A percentile compares a stretch with the other conserved stretches of the same genome.
Evolutionary conservation across 106 monocot species (phyloP).

Genomic region (Acorus gramineus): DNA sequence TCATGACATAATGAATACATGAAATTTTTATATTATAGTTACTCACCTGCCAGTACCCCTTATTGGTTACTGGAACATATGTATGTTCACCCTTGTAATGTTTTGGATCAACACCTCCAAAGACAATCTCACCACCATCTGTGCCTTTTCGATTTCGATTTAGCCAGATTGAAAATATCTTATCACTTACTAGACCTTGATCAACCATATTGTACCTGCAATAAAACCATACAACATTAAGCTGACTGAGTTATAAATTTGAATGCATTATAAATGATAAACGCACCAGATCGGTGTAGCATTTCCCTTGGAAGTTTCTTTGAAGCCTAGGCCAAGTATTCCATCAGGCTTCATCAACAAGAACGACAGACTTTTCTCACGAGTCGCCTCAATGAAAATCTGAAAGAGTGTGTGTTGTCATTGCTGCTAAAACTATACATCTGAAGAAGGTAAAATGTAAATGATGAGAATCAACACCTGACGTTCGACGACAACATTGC

Average conservation of each 20-base stretch:
- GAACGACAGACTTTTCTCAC: conserved; percentile 48
- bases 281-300: conserved; percentile 59
- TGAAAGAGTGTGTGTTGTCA: conserved; percentile 15
- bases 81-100: conserved; percentile 67
- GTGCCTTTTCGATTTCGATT: conserved; percentile 41
- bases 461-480: conserved; percentile 31
- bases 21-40: background rate
- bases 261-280: background rate
- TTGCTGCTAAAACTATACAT: background rate
- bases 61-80: conserved; percentile 59
- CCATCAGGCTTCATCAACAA: conserved; percentile 73
- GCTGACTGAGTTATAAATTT: background rate
- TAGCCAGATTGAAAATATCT: conserved; percentile 84
- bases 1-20: background rate
- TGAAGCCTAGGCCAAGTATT: conserved; percentile 81
- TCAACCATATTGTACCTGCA: conserved; percentile 62
- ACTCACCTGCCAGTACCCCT: conserved; percentile 77
- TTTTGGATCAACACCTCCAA: conserved; percentile 69
- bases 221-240: background rate
- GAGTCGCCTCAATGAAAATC: conserved; percentile 86
- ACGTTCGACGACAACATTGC: conserved; percentile 57
- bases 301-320: conserved; percentile 67
- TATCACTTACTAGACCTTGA: conserved; percentile 40
- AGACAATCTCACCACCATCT: conserved; percentile 72
- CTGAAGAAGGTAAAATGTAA: background rate